phyloP scores from a whole-genome alignment of 2,329 filamentous ascomycete genomes.

The Cladosporium sp. region DNA sequence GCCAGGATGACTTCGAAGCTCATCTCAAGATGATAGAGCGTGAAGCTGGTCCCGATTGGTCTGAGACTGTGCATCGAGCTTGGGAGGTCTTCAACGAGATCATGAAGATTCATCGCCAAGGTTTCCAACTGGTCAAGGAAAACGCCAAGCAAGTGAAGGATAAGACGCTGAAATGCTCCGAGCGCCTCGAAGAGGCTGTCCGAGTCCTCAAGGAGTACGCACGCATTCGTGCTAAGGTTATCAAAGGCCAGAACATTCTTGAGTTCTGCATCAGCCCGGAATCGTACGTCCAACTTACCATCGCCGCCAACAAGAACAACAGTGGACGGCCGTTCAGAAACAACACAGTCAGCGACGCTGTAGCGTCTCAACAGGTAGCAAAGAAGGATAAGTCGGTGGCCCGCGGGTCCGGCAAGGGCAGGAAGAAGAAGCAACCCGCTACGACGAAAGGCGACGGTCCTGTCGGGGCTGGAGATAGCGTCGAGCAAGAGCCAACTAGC shows the following conservation, averaged over 20 bases:
- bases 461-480: background rate
- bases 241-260: background rate
- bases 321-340: background rate
- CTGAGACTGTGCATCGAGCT: background rate
- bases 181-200: background rate
- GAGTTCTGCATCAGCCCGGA: background rate
- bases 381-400: background rate
- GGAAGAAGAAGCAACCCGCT: background rate
- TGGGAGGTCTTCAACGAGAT: constrained; percentile 1
- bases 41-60: background rate
- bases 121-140: background rate
- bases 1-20: background rate
- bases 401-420: background rate
- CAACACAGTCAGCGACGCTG: background rate
- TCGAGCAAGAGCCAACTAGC: background rate
- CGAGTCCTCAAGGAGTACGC: background rate
- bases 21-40: background rate
- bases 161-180: background rate
- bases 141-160: background rate
- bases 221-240: background rate
- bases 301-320: background rate
- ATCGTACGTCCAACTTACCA: background rate
- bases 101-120: background rate
- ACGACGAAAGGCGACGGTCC: background rate
- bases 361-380: background rate